phyloP scores from a whole-genome alignment of 768 basidiomycete species.

The Mrakia frigida region DNA sequence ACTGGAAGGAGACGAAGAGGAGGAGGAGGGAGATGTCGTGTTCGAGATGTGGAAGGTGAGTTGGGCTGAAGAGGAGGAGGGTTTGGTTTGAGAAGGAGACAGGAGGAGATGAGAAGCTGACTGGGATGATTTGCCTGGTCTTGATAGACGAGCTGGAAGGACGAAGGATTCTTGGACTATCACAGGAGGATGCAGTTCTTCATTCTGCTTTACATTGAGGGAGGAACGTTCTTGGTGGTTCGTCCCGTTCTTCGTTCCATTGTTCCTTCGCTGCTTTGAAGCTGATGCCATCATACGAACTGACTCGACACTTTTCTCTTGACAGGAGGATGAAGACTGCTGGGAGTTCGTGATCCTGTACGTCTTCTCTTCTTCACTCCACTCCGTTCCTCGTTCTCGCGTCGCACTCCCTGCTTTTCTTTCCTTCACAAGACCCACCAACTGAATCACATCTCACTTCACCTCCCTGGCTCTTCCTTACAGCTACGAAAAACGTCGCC shows the following conservation, averaged over 20 bases:
- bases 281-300: too few species aligned
- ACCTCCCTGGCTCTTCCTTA: not conserved
- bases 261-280: not conserved
- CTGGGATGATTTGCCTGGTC: not conserved
- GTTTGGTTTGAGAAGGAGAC: not conserved
- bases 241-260: constrained; percentile 23
- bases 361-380: constrained; percentile 41
- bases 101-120: not conserved
- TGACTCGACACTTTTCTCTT: not conserved
- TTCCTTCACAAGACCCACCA: not conserved
- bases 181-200: constrained; percentile 91
- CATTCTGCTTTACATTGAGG: constrained; percentile 90
- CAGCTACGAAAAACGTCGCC: constrained; percentile 80
- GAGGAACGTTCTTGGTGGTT: constrained; percentile 77
- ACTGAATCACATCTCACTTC: not conserved
- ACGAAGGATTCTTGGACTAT: constrained; percentile 82
- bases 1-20: constrained; percentile 13
- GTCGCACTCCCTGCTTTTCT: not conserved
- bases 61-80: constrained; percentile 5
- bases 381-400: not conserved
- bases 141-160: constrained; percentile 69
- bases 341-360: constrained; percentile 92
- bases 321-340: constrained; percentile 71
- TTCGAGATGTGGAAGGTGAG: constrained; percentile 72
- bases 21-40: constrained; percentile 25